Evolutionary conservation across 306 rosid genomes (phyloP).

Genomic region (Lathyrus tuberosus): DNA sequence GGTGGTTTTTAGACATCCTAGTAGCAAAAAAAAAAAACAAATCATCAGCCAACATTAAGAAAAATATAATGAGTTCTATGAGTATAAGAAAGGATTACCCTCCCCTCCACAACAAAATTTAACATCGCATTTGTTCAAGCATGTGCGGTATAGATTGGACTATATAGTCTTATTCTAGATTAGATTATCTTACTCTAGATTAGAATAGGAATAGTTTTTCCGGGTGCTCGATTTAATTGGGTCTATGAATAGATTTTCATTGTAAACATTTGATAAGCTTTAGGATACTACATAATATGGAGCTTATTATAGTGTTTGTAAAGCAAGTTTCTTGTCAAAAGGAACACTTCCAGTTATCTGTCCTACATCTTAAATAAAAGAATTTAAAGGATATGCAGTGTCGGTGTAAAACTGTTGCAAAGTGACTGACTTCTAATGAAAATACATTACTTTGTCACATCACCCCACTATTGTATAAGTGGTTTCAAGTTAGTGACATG

Average conservation of each 20-base stretch:
- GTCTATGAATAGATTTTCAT: background rate
- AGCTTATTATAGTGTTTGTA: background rate
- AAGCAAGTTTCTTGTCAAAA: background rate
- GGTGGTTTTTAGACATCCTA: background rate
- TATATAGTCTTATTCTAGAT: background rate
- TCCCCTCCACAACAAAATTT: background rate
- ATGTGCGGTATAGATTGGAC: background rate
- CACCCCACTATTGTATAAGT: too few relatives aligned
- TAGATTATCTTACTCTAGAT: conserved; percentile 8
- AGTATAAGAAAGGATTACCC: background rate
- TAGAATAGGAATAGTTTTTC: background rate
- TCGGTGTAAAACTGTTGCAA: too few relatives aligned
- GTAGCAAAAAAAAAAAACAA: background rate
- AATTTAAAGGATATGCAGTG: too few relatives aligned
- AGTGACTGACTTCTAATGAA: too few relatives aligned
- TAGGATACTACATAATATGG: background rate
- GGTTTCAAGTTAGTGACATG: too few relatives aligned
- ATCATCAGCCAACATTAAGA: background rate
- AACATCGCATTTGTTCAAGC: background rate
- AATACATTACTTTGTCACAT: too few relatives aligned
- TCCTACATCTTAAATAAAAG: background rate
- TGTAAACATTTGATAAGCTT: background rate
- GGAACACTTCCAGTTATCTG: background rate
- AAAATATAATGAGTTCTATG: conserved; percentile 4
- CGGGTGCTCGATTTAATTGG: background rate